phyloP scores from a whole-genome alignment of 495 filamentous ascomycete genomes.

The Lophium mytilinum region DNA sequence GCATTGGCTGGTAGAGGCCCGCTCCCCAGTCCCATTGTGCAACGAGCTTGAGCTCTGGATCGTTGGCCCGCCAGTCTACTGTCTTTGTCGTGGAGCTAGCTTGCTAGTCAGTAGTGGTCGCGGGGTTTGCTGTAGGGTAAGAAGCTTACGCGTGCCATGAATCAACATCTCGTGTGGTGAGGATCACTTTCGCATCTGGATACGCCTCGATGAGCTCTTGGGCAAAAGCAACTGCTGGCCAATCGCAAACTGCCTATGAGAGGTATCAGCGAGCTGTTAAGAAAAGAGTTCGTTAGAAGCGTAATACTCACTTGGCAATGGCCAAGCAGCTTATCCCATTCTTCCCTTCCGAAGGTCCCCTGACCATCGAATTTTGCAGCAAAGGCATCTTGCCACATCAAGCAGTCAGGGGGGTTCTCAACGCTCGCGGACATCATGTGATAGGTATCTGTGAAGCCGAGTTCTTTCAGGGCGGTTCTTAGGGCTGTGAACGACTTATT shows the following conservation, averaged over 20 bases:
- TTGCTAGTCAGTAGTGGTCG: too few relatives aligned
- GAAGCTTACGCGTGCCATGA: constrained; percentile 45
- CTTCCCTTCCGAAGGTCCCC: constrained; percentile 52
- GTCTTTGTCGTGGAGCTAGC: constrained; percentile 36
- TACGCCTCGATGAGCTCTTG: constrained; percentile 62
- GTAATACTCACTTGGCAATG: constrained; percentile 43
- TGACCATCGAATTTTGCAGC: constrained; percentile 54
- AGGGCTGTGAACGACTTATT: constrained; percentile 38
- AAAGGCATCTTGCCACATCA: constrained; percentile 60
- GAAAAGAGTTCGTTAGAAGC: neutral
- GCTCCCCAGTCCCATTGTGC: constrained; percentile 31
- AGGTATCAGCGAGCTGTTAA: constrained; percentile 14
- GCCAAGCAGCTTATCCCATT: constrained; percentile 61
- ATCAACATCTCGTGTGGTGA: constrained; percentile 54
- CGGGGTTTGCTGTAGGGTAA: too few relatives aligned
- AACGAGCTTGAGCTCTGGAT: constrained; percentile 27
- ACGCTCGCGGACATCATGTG: constrained; percentile 60
- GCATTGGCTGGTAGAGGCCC: constrained; percentile 32
- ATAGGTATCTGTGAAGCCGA: constrained; percentile 56
- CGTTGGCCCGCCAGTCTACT: constrained; percentile 30
- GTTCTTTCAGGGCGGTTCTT: constrained; percentile 48
- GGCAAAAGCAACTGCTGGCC: constrained; percentile 57
- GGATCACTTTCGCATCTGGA: constrained; percentile 60
- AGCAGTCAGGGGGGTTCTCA: constrained; percentile 51
- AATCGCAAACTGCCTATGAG: constrained; percentile 52